These are phyloP conservation scores for Globisporangium sylvaticum DNA, from an alignment of 352 stramenopile genomes.

Conservation along the genomic window DNA sequence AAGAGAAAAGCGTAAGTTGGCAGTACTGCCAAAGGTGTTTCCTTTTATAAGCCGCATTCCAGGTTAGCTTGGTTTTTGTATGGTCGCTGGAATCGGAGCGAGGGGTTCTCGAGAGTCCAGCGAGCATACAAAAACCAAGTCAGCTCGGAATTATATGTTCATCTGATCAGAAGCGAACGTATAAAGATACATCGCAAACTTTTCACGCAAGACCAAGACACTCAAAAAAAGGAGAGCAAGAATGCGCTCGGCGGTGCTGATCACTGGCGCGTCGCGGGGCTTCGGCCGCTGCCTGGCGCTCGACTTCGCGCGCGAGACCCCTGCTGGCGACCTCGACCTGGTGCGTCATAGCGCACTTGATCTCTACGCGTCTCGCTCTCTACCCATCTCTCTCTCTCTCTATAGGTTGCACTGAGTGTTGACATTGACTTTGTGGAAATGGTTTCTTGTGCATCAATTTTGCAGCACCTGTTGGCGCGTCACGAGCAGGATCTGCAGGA, in stretches of 20 bases:
- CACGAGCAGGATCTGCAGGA: constrained; percentile 47
- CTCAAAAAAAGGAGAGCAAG: neutral
- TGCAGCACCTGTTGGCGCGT: constrained; percentile 56
- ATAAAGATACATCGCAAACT: too few species aligned
- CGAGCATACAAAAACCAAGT: neutral
- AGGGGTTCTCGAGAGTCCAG: neutral
- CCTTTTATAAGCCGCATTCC: neutral
- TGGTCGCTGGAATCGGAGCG: neutral
- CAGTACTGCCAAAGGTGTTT: neutral
- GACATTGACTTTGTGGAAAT: neutral
- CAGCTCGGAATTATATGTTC: neutral
- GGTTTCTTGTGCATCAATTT: neutral
- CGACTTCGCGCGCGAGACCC: constrained; percentile 51
- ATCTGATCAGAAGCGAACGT: too few species aligned
- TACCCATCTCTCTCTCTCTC: neutral
- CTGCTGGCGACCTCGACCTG: constrained; percentile 38
- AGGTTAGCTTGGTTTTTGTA: neutral
- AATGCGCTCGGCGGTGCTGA: constrained; percentile 37
- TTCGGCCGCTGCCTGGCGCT: constrained; percentile 74
- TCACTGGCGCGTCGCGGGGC: constrained; percentile 83
- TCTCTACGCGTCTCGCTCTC: neutral
- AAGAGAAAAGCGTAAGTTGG: too few species aligned
- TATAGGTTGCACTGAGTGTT: neutral
- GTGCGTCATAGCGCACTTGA: constrained; percentile 22
- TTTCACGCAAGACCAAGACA: neutral